These are phyloP conservation scores for Akanthomyces dipterigenus DNA, from an alignment of 2,329 filamentous ascomycete species.

Conservation along the genomic window DNA sequence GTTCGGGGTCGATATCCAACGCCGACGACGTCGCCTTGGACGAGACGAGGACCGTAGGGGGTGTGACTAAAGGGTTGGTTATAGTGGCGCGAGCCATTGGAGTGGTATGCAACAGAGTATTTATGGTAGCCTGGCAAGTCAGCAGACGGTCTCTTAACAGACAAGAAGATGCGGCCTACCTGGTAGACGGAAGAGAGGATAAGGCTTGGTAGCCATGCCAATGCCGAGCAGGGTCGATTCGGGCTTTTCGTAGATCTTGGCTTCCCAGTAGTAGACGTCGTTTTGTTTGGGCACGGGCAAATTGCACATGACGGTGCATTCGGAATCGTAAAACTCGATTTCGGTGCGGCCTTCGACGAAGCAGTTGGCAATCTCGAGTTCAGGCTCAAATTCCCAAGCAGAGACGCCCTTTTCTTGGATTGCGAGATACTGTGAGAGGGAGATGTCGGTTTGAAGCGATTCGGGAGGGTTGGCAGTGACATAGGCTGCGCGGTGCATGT, in stretches of 20 bases:
- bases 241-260: conserved; percentile 96
- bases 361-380: conserved; percentile 96
- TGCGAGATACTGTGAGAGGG: conserved; percentile 90
- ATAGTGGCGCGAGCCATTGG: conserved; percentile 75
- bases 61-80: conserved; percentile 86
- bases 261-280: conserved; percentile 99
- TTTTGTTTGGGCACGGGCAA: conserved; percentile 97
- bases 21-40: conserved; percentile 93
- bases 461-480: conserved; percentile 91
- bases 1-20: conserved; percentile 92
- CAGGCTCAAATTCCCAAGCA: conserved; percentile 99
- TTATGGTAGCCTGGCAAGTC: conserved; percentile 70
- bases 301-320: conserved; percentile 96
- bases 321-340: conserved; percentile 97
- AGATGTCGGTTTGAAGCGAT: conserved; percentile 93
- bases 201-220: conserved; percentile 93
- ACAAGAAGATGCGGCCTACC: conserved; percentile 48
- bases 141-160: conserved; percentile 10
- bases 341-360: conserved; percentile 95
- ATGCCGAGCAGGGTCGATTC: conserved; percentile 82
- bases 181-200: conserved; percentile 87
- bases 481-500: conserved; percentile 57
- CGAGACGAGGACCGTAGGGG: conserved; percentile 73
- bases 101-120: conserved; percentile 85
- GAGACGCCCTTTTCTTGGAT: conserved; percentile 99